phyloP scores from a whole-genome alignment of 805 yeast genomes.

The Starmerella kuoi region DNA sequence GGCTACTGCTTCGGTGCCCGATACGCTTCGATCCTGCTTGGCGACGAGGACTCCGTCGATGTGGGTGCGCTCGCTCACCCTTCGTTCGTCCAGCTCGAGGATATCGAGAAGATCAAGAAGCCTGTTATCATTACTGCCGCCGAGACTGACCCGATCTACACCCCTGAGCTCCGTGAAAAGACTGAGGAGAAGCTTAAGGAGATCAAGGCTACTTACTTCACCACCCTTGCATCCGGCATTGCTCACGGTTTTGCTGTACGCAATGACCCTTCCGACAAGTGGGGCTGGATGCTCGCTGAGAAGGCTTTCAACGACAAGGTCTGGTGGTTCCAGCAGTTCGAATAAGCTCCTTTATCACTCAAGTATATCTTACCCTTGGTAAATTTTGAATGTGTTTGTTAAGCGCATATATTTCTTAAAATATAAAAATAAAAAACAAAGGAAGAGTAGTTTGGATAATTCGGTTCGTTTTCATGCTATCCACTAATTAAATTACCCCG shows the following conservation, averaged over 20 bases:
- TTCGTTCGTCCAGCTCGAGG: conserved; percentile 54
- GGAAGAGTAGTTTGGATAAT: too few species aligned
- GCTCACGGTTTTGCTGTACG: conserved; percentile 70
- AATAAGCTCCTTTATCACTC: too few species aligned
- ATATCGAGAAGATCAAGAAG: conserved; percentile 44
- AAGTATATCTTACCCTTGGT: too few species aligned
- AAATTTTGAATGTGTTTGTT: too few species aligned
- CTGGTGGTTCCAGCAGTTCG: conserved; percentile 21
- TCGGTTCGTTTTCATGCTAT: too few species aligned
- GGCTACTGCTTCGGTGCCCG: conserved; percentile 87
- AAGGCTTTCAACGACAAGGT: conserved; percentile 41
- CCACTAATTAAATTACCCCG: too few species aligned
- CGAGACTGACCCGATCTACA: conserved; percentile 51
- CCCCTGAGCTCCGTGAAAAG: conserved; percentile 48
- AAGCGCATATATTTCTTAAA: too few species aligned
- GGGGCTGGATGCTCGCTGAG: conserved; percentile 51
- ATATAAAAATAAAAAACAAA: too few species aligned
- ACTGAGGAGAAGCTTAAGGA: conserved; percentile 49
- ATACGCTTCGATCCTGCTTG: conserved; percentile 43
- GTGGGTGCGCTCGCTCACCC: conserved; percentile 80
- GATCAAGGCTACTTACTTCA: conserved; percentile 44
- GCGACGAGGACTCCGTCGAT: conserved; percentile 30
- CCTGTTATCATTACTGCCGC: conserved; percentile 69
- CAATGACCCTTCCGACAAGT: conserved; percentile 50
- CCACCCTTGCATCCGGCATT: conserved; percentile 51